phyloP scores from a whole-genome alignment of 345 rosid species.

The Pistacia atlantica region DNA sequence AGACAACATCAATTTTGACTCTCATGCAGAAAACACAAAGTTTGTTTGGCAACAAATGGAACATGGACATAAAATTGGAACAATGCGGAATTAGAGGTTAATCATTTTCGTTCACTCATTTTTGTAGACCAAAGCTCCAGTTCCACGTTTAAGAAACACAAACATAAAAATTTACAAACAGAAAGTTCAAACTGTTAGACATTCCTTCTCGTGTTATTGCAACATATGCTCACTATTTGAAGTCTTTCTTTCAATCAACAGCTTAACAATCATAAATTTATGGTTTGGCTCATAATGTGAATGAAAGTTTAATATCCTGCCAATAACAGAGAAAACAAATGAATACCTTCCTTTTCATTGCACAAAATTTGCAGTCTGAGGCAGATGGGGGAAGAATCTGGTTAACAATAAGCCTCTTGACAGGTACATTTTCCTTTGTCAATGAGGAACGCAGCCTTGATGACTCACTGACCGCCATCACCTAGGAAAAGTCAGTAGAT shows the following conservation, averaged over 20 bases:
- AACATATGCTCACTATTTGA: not conserved
- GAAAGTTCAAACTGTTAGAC: not conserved
- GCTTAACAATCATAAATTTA: not conserved
- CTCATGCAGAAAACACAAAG: not conserved
- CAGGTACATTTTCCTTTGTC: slow-evolving; percentile 88
- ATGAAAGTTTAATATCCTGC: not conserved
- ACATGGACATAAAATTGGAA: not conserved
- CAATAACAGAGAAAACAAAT: not conserved
- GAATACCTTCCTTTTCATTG: slow-evolving; percentile 91
- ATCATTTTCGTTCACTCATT: too few relatives aligned
- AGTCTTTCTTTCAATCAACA: not conserved
- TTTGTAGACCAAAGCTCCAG: not conserved
- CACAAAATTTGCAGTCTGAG: slow-evolving; percentile 96
- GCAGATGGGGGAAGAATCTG: slow-evolving; percentile 91
- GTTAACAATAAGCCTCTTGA: slow-evolving; percentile 85
- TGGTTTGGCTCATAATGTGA: not conserved
- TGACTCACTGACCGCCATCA: slow-evolving; percentile 94
- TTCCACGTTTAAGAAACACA: not conserved
- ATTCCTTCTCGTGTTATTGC: not conserved
- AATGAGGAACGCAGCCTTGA: slow-evolving; percentile 80
- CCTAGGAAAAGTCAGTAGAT: slow-evolving; percentile 40
- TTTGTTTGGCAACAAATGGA: too few relatives aligned
- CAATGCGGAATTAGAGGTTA: not conserved
- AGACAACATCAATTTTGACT: not conserved
- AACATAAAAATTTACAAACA: not conserved